These are phyloP conservation scores for Tricholoma terreum DNA, from an alignment of 768 basidiomycete genomes.

Conservation along the genomic window DNA sequence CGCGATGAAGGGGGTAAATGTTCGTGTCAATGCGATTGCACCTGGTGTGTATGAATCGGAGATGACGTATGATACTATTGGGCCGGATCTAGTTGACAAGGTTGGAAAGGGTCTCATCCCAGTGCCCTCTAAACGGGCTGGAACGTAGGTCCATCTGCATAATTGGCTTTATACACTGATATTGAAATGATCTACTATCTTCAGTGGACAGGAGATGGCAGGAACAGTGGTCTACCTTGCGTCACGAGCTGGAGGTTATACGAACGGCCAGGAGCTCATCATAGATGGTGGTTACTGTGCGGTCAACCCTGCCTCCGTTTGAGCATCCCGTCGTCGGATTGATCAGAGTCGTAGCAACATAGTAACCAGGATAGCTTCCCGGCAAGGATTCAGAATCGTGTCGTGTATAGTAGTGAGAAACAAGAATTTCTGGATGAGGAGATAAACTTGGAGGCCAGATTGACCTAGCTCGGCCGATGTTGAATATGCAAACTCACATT, in stretches of 20 bases:
- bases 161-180: neutral
- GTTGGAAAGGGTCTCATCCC: slow-evolving; percentile 59
- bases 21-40: slow-evolving; percentile 73
- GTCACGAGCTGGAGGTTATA: slow-evolving; percentile 69
- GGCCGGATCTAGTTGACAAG: slow-evolving; percentile 33
- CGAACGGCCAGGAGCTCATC: slow-evolving; percentile 74
- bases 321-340: slow-evolving; percentile 8
- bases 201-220: slow-evolving; percentile 69
- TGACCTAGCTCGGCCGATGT: too few species aligned
- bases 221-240: slow-evolving; percentile 75
- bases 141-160: slow-evolving; percentile 29
- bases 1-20: slow-evolving; percentile 60
- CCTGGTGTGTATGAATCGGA: slow-evolving; percentile 77
- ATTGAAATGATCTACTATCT: neutral
- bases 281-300: slow-evolving; percentile 74
- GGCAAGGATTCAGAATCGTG: too few species aligned
- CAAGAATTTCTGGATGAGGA: too few species aligned
- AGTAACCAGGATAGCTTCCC: too few species aligned
- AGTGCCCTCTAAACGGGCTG: slow-evolving; percentile 44
- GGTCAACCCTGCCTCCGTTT: slow-evolving; percentile 62
- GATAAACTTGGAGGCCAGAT: too few species aligned
- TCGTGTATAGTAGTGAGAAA: too few species aligned
- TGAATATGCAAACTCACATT: too few species aligned
- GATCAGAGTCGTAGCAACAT: neutral
- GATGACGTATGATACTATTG: slow-evolving; percentile 60